phyloP scores from a whole-genome alignment of 306 rosid species.

The Cercis canadensis region DNA sequence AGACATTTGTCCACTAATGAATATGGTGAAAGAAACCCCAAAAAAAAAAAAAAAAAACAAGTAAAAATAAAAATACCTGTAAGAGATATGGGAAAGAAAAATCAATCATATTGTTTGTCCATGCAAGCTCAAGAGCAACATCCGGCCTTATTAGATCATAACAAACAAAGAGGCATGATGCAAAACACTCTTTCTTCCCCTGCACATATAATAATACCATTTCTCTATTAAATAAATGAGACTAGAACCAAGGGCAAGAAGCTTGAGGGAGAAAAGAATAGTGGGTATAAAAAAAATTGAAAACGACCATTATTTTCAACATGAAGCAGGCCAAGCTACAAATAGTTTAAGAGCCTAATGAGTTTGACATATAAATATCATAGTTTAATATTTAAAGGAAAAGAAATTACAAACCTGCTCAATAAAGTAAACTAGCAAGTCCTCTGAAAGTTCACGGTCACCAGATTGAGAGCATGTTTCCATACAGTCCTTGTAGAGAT shows the following conservation, averaged over 20 bases:
- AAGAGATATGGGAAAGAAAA: constrained; percentile 89
- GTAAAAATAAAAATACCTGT: constrained; percentile 55
- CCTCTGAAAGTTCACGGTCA: constrained; percentile 95
- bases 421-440: constrained; percentile 87
- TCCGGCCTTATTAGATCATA: constrained; percentile 87
- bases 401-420: constrained; percentile 63
- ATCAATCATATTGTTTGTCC: constrained; percentile 93
- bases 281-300: no score
- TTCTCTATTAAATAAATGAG: constrained; percentile 19
- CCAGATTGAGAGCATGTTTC: constrained; percentile 96
- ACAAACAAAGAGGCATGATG: constrained; percentile 95
- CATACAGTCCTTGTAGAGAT: constrained; percentile 96
- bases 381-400: constrained; percentile 25
- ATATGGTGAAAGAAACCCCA: constrained; percentile 4
- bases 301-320: constrained; percentile 15
- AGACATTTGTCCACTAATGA: constrained; percentile 1
- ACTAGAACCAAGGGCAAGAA: constrained; percentile 21
- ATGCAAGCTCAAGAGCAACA: constrained; percentile 87
- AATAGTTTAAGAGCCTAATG: constrained; percentile 5
- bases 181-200: constrained; percentile 98
- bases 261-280: not conserved
- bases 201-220: constrained; percentile 43
- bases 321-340: constrained; percentile 27
- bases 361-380: not conserved
- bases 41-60: no score